Conservation (phyloP, 2,329 filamentous ascomycete genomes). For the Penicillium concentricum region DNA sequence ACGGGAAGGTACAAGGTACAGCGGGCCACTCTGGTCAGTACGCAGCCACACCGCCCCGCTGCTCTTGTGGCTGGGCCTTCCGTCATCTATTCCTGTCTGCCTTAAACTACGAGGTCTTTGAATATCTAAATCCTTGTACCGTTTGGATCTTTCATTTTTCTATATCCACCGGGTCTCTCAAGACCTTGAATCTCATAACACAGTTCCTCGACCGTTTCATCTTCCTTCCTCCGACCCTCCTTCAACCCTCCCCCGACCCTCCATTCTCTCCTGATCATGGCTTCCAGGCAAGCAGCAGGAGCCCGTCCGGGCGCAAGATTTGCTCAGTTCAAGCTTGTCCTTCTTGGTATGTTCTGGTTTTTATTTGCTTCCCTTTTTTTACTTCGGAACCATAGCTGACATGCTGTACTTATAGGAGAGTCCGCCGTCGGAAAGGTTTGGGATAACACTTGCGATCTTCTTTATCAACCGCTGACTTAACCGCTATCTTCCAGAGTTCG, state of each 20-base stretch:
- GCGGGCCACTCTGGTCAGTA: constrained; percentile 17
- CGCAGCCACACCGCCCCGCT: constrained; percentile 27
- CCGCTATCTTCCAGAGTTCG: constrained; percentile 68
- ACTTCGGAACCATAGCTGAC: constrained; percentile 14
- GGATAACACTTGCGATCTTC: constrained; percentile 11
- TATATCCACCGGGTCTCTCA: constrained; percentile 3
- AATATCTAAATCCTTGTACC: constrained; percentile 1
- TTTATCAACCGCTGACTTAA: constrained; percentile 30
- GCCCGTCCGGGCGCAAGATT: constrained; percentile 72
- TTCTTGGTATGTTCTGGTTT: constrained; percentile 69
- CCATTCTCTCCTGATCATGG: constrained; percentile 58
- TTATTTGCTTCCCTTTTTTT: background rate
- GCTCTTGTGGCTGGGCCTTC: constrained; percentile 35
- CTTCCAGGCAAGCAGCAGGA: constrained; percentile 75
- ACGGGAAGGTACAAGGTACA: constrained; percentile 9
- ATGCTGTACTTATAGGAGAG: constrained; percentile 64
- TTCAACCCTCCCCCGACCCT: constrained; percentile 3
- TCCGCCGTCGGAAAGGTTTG: constrained; percentile 96
- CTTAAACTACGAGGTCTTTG: constrained; percentile 12
- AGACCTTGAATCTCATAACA: background rate
- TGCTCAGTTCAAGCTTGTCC: constrained; percentile 97
- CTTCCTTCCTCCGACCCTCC: background rate
- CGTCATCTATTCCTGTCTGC: constrained; percentile 35
- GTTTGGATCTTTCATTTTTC: constrained; percentile 16
- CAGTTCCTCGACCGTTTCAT: background rate